Base-by-base conservation (phyloP, 192 early-diverging fungal genomes). In the Backusella mclennaniae region DNA sequence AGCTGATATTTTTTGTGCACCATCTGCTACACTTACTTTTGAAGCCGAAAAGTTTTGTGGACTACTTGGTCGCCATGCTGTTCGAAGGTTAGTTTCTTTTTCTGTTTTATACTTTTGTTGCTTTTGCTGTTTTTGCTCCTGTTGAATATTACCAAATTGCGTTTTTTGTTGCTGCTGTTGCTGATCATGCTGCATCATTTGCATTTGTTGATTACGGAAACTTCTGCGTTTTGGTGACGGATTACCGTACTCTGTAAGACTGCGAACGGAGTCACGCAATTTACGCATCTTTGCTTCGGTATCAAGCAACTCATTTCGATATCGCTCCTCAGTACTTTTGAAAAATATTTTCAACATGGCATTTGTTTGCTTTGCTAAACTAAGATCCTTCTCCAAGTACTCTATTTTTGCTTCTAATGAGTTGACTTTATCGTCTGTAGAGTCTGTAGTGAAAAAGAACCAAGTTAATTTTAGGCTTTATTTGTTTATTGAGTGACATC, bases 361-460 rank as follows among this genome's bases (percentile, higher is more conserved):
- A 35, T 78, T 77, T 7, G 80, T 77, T 63, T 77, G 76, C 15
- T 74, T 82, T 1, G 80, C 68, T 33, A 77, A 49, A 19, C 73
- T 73, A 5, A 82, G 63, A 12, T 73, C 73, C 33, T 75, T 41
- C 46, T 82, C 80, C 4, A 82, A 44, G 23, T 68, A 71, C n/a
- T 82, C 76, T 42, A 75, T 78, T 66, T 78, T 82, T 5, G 66
- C 36, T 14, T 82, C 74, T 12, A 82, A 63, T 67, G 74, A 73
- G 23, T 56, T 76, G 7, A 81, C 76, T 12, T 73, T 21, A 35
- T 77, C 76, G 67, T 66, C 80, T 75, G 56, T 63, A 63, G 56
- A 63, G 12, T 29, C 56, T 63, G 12, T 14, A 63, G 11, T 63
- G 26, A 63, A 63, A 63, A 29, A 6, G 46, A 49, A 49, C 6